A percentile compares a stretch with the other conserved stretches of the same genome.
Evolutionary conservation across 257 asterid genomes (phyloP).

Genomic region (Mitragyna speciosa): DNA sequence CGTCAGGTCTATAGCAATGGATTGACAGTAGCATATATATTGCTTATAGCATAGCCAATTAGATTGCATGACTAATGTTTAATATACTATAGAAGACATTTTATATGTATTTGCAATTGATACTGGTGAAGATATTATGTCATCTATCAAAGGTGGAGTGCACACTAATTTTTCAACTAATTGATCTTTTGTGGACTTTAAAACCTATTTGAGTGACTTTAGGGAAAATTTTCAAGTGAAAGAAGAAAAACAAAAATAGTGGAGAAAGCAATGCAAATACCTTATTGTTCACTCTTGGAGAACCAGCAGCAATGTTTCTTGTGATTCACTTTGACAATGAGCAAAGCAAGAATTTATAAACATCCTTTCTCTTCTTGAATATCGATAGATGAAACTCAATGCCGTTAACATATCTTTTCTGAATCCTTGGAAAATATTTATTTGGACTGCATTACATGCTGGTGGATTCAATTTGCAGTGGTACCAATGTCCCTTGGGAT

Average conservation of each 20-base stretch:
- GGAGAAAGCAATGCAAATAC: slow-evolving; percentile 30
- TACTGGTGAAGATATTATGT: neutral
- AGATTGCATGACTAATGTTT: no score
- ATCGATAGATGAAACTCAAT: slow-evolving; percentile 40
- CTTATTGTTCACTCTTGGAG: slow-evolving; percentile 77
- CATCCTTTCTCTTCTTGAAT: slow-evolving; percentile 84
- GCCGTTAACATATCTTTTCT: slow-evolving; percentile 71
- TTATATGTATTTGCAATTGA: neutral
- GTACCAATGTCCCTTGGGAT: slow-evolving; percentile 86
- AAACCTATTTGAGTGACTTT: no score
- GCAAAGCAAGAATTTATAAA: slow-evolving; percentile 87
- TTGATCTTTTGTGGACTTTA: neutral
- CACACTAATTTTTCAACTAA: neutral
- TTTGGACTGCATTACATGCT: slow-evolving; percentile 57
- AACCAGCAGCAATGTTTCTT: slow-evolving; percentile 70
- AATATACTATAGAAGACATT: no score
- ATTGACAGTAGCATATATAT: neutral
- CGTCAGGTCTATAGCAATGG: no score
- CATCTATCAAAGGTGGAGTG: neutral
- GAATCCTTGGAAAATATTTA: slow-evolving; percentile 74
- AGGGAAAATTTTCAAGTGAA: neutral
- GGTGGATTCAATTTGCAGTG: slow-evolving; percentile 68
- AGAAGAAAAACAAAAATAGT: neutral
- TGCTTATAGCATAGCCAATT: no score
- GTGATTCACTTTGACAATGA: slow-evolving; percentile 89